Evolutionary conservation across 208 protist species (phyloP), one percentile per base, ranked within the genome.

Genomic region (Trypanosoma avium): DNA sequence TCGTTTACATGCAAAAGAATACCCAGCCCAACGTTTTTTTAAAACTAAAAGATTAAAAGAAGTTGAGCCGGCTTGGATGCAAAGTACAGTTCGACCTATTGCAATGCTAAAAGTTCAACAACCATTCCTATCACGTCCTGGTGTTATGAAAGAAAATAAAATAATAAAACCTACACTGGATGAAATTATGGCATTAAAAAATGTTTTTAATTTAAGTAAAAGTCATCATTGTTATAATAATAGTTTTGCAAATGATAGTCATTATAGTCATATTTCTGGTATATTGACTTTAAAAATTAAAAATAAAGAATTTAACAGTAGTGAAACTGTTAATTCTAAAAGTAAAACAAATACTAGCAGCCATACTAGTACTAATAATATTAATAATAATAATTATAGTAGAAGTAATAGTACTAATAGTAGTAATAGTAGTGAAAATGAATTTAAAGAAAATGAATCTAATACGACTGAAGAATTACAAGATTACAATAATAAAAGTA

Each of bases 61-160:
- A 30, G 7, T 9, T 27, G 63, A 27, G 27, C 68, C 71, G 15
- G 12, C 50, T 43, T 82, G 71, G 69, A 58, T 48, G 49, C 59
- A 61, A 42, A 81, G 77, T 45, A 59, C 81, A 17, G 38, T 82
- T n/a, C 70, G 67, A 10, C 75, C 78, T 17, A 74, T 85, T 19
- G 56, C 81, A 29, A 77, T 82, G 67, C 61, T 95, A 29, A 62
- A 72, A 29, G 78, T 93, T 10, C 60, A 77, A 45, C 72, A 67
- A 24, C 84, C 90, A 9, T 58, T 89, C 27, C 79, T 82, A 19
- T 82, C 77, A 24, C 79, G 86, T 2, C 75, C 78, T 3, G 73
- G 77, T 21, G 77, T 95, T 3, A 48, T 95, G 36, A 70, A 74
- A n/a, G 75, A 80, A 17, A 75, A 75, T n/a, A 35, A 65, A 4